Evolutionary conservation across 2,329 filamentous ascomycete species (phyloP).

Genomic region (Phaeosphaeriaceae sp.): DNA sequence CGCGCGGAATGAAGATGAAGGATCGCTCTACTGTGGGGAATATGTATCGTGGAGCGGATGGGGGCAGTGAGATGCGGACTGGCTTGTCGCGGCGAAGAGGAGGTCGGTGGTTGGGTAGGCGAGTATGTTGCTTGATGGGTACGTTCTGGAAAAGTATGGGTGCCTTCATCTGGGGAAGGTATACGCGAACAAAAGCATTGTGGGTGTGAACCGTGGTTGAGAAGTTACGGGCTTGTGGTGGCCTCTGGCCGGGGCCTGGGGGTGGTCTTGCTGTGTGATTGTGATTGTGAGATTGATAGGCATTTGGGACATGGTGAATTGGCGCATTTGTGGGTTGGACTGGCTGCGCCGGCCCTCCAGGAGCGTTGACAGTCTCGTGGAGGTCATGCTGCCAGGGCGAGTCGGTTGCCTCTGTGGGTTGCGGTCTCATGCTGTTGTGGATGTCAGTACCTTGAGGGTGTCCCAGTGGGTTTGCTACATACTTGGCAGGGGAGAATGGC

Average conservation of each 20-base stretch:
- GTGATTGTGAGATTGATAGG: constrained; percentile 1
- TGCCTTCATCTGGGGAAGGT: constrained; percentile 74
- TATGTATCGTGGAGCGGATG: constrained; percentile 81
- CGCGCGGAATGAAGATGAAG: constrained; percentile 97
- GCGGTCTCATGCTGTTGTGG: constrained; percentile 47
- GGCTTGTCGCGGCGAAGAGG: constrained; percentile 95
- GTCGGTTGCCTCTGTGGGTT: constrained; percentile 63
- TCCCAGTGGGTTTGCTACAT: constrained; percentile 45
- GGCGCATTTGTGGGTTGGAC: constrained; percentile 21
- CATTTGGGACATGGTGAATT: constrained; percentile 23
- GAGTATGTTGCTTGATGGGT: constrained; percentile 87
- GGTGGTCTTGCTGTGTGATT: constrained; percentile 27
- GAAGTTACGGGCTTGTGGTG: constrained; percentile 57
- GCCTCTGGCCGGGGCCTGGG: constrained; percentile 33
- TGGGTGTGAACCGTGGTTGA: constrained; percentile 84
- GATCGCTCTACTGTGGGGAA: constrained; percentile 89
- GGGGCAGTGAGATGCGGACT: constrained; percentile 88
- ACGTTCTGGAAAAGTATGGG: constrained; percentile 76
- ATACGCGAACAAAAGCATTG: constrained; percentile 84
- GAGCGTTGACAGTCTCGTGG: constrained; percentile 70
- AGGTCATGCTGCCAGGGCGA: constrained; percentile 93
- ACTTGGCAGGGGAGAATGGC: constrained; percentile 65
- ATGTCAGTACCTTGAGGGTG: constrained; percentile 34
- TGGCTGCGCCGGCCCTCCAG: constrained; percentile 37
- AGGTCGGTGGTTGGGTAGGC: constrained; percentile 91